Conservation (phyloP, 306 rosid species). For the Cyclanthera cordifolia region DNA sequence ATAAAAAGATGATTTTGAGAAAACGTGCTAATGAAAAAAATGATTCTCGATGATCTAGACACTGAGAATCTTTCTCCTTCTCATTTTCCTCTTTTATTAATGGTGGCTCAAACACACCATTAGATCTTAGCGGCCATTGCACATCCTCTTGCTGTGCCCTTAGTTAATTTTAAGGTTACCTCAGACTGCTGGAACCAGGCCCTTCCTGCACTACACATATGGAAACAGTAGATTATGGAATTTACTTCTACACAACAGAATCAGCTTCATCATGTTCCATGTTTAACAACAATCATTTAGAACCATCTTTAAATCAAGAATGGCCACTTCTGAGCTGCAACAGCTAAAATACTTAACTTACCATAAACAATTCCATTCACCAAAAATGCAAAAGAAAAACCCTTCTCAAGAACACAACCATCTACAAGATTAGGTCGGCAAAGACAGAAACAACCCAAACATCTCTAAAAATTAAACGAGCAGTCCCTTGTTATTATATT, state of each 20-base stretch:
- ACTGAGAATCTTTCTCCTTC: no score
- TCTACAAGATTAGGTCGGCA: not conserved
- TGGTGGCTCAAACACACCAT: no score
- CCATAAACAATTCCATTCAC: not conserved
- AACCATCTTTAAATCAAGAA: not conserved
- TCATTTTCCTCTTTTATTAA: no score
- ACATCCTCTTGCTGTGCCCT: not conserved
- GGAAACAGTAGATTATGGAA: not conserved
- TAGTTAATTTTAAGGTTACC: conserved; percentile 21
- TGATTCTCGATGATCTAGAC: no score
- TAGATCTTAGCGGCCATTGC: no score
- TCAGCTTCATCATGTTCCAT: not conserved
- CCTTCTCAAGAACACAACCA: not conserved
- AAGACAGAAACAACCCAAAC: not conserved
- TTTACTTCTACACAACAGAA: not conserved
- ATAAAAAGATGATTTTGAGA: no score
- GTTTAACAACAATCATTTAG: not conserved
- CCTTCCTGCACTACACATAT: not conserved
- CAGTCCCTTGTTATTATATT: no score
- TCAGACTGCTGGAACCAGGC: conserved; percentile 19
- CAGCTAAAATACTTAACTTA: no score
- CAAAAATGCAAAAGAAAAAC: not conserved
- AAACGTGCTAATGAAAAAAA: no score
- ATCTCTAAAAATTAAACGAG: not conserved
- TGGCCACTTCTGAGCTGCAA: not conserved